phyloP scores from a whole-genome alignment of 805 yeast genomes.

The Clavispora vitiphila region DNA sequence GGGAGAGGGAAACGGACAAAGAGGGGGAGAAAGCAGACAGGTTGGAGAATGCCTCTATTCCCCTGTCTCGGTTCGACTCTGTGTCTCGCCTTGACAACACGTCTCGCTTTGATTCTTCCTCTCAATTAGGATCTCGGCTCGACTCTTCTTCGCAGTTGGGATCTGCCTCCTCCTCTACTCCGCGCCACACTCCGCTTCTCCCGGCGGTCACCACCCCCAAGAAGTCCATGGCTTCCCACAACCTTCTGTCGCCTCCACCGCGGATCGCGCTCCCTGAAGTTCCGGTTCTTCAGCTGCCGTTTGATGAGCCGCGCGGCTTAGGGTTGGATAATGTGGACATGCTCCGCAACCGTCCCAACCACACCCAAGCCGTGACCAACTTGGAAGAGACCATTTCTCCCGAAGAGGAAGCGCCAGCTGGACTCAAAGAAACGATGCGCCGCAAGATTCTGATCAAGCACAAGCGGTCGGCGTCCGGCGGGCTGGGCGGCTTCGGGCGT shows the following conservation, averaged over 20 bases:
- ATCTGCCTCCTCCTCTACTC: conserved; percentile 1
- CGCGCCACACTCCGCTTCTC: conserved; percentile 1
- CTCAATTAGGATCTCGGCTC: too few relatives aligned
- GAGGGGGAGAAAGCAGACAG: too few relatives aligned
- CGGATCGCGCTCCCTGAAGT: conserved; percentile 25
- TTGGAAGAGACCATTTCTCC: conserved; percentile 22
- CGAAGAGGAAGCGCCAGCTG: conserved; percentile 9
- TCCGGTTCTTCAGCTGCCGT: conserved; percentile 10
- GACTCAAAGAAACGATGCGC: conserved; percentile 28
- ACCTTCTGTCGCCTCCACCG: conserved; percentile 36
- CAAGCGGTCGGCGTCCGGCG: conserved; percentile 37
- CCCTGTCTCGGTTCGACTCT: neutral
- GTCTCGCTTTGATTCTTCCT: too few relatives aligned
- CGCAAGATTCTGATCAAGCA: conserved; percentile 33
- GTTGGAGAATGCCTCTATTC: neutral
- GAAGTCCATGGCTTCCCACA: conserved; percentile 3
- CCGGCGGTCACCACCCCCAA: conserved; percentile 12
- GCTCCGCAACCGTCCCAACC: conserved; percentile 4
- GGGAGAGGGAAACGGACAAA: neutral
- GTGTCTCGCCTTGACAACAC: neutral
- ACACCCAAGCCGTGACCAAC: conserved; percentile 32
- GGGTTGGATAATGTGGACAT: conserved; percentile 34
- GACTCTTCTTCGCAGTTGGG: neutral
- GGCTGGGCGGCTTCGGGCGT: conserved; percentile 27
- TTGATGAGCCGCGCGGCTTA: conserved; percentile 24